Conservation (phyloP, 2,329 filamentous ascomycete species). For the Botrytis tulipae region DNA sequence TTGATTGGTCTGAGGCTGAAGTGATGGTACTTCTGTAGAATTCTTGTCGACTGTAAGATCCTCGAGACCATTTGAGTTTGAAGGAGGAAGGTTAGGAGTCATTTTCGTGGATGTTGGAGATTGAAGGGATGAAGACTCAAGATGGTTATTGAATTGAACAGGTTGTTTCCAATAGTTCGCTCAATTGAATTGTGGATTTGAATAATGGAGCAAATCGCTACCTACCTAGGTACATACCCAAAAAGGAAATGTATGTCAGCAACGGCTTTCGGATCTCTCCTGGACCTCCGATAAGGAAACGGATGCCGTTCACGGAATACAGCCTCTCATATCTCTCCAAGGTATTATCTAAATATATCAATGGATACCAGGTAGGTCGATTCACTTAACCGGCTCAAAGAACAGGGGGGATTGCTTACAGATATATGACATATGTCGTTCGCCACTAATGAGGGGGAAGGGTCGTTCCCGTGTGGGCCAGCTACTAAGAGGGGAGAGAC, state of each 20-base stretch:
- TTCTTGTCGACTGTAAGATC: not conserved
- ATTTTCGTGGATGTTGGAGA: not conserved
- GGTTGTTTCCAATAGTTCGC: not conserved
- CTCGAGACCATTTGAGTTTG: not conserved
- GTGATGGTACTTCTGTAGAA: not conserved
- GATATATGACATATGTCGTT: not conserved
- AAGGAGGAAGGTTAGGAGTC: not conserved
- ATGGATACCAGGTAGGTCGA: not conserved
- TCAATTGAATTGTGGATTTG: not conserved
- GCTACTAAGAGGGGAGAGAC: not conserved
- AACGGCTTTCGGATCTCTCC: not conserved
- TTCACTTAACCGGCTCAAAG: not conserved
- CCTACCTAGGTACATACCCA: not conserved
- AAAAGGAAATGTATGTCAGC: slow-evolving; percentile 3
- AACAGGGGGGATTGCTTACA: not conserved
- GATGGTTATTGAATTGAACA: not conserved
- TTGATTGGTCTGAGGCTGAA: not conserved
- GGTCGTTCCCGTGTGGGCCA: not conserved
- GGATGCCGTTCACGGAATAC: not conserved
- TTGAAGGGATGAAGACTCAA: not conserved
- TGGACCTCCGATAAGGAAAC: not conserved
- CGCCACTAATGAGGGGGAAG: not conserved
- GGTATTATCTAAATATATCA: not conserved
- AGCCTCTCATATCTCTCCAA: not conserved
- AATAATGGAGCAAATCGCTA: not conserved